phyloP scores from a whole-genome alignment of 192 early-diverging fungal species.

The Rhizophlyctis rosea region DNA sequence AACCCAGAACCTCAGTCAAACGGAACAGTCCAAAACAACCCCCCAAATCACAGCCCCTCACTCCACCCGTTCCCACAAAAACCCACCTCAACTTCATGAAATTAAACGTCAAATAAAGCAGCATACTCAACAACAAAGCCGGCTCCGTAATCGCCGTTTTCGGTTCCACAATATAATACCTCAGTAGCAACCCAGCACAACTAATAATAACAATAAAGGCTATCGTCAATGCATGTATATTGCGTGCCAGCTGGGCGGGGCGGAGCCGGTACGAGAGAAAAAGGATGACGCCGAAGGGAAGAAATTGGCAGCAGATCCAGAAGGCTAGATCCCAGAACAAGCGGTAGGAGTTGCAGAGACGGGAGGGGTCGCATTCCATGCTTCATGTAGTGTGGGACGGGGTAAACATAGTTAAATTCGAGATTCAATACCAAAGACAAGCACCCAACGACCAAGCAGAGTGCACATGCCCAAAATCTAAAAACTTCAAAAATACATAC shows the following conservation, averaged over 20 bases:
- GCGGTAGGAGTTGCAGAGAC: slow-evolving; percentile 33
- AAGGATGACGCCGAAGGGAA: slow-evolving; percentile 27
- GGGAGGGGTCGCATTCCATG: slow-evolving; percentile 29
- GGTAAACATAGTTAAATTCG: too few species aligned
- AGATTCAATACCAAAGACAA: too few species aligned
- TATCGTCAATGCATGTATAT: slow-evolving; percentile 25
- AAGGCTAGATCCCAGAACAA: slow-evolving; percentile 29
- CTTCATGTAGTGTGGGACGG: too few species aligned
- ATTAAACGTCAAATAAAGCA: slow-evolving; percentile 22
- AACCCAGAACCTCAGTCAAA: too few species aligned
- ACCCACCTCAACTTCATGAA: slow-evolving; percentile 30
- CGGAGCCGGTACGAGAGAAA: slow-evolving; percentile 17
- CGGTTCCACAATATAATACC: slow-evolving; percentile 34
- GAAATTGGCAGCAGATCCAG: slow-evolving; percentile 28
- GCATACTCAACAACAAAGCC: slow-evolving; percentile 25
- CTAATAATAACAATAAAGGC: slow-evolving; percentile 17
- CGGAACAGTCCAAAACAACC: too few species aligned
- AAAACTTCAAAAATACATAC: slow-evolving; percentile 14
- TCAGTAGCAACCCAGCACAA: slow-evolving; percentile 22
- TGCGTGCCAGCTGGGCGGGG: slow-evolving; percentile 6
- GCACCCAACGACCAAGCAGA: too few species aligned
- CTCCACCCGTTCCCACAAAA: too few species aligned
- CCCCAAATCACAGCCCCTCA: too few species aligned
- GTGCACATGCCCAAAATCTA: neutral
- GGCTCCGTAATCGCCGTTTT: slow-evolving; percentile 27